Evolutionary conservation across 2,329 filamentous ascomycete species (phyloP), one percentile per base, ranked within the genome.

Genomic region (Curvularia hawaiiensis): DNA sequence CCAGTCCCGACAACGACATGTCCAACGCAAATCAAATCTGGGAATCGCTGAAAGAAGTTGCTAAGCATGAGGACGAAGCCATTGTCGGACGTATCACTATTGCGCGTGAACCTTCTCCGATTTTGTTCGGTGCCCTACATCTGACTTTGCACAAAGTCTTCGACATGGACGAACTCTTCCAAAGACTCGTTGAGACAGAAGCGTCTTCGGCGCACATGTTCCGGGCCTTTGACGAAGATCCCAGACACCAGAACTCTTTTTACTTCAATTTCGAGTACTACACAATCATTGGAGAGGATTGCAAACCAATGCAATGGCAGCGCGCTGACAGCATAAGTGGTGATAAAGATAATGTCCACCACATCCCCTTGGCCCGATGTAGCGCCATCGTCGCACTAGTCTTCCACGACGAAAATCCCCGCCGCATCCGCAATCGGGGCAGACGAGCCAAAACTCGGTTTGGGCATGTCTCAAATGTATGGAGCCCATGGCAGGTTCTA

Each of bases 241-340:
- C 75, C 4, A 75, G 82, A 8, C 81, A 80, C 12, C 85, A 85
- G 62, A 78, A 82, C 7, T 83, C 82, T 8, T 87, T 88, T 69
- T 82, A 87, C 62, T 88, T 88, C 68, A 83, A 80, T 41, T 87
- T 88, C 69, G 87, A 88, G 63, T 88, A 88, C 68, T 88, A 86
- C 66, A 88, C 85, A 5, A 79, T 87, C 7, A 80, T 88, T 12
- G 83, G 81, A 1, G 79, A 83, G 4, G 81, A 80, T 4, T 80
- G 85, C 40, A 77, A 79, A 31, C 85, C 86, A 0, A 83, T 85
- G 65, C 78, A 83, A 6, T 88, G 85, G 85, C 86, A 88, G 66
- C 75, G 79, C 20, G 81, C 82, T 38, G 85, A 87, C 62, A 79
- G 77, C 43, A 72, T 33, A 70, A 79, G 65, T 70, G 74, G 52